Evolutionary conservation across 192 early-diverging fungal species (phyloP), one percentile per base, ranked within the genome.

Genomic region (Backusella sp.): DNA sequence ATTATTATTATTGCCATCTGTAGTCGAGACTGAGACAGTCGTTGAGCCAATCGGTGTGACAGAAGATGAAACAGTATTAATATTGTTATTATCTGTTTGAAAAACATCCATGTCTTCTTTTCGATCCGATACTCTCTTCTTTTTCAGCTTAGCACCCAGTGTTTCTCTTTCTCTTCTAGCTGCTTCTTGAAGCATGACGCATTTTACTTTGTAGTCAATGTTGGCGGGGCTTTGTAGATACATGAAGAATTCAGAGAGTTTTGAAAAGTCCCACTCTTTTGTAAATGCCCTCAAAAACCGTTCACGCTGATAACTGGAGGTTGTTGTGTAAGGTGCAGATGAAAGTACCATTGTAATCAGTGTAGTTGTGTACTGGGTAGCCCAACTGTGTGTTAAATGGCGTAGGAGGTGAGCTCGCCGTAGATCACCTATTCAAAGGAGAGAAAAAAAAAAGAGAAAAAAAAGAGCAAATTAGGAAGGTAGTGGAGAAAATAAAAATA

Each of bases 231-330:
- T 84, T 73, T 86, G 84, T 5, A 91, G 85, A 11, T 87, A 87
- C 73, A 89, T 88, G 76, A 90, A 90, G 36, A 91, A 88, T 81
- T 90, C 85, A 30, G 89, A 84, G 65, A 89, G 70, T 56, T 87
- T 84, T 73, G 84, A 87, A 86, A 92, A 90, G 79, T 89, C 88
- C 88, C 88, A 91, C 76, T 88, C 86, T 8, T 85, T 82, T 6
- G 88, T 86, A 34, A 90, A 86, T 5, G 86, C 85, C 59, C 84
- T 80, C 56, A 91, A 56, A 53, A 91, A 90, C 1, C 79, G 73
- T 28, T 84, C 79, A 26, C 77, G 59, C 26, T 77, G 76, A 28
- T 49, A 32, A 23, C 76, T 77, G 11, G 62, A 59, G 17, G 76
- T 52, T n/a, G 59, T 77, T 28, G 72, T 74, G 19, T 73, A 82